Percentiles rank a stretch among this genome's conserved stretches.
Conservation (phyloP, 2,329 filamentous ascomycete species). For the Epichloe elymi region DNA sequence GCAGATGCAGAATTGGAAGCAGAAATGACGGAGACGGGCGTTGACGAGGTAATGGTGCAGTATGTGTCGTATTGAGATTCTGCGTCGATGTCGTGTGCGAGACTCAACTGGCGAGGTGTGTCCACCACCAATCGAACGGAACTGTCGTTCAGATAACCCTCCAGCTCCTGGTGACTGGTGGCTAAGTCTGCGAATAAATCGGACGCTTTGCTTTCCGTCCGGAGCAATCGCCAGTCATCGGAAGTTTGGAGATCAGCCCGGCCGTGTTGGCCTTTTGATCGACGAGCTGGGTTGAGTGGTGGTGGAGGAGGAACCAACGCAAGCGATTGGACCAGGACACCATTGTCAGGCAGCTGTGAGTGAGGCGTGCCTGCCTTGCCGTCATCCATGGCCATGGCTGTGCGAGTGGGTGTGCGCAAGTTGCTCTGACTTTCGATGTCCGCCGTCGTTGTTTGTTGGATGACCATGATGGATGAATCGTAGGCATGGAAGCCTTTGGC, state of each 20-base stretch:
- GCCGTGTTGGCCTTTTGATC: not conserved
- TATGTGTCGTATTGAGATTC: slow-evolving; percentile 2
- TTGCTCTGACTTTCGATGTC: not conserved
- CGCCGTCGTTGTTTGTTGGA: not conserved
- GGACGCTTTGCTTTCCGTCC: slow-evolving; percentile 2
- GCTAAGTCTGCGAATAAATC: slow-evolving; percentile 9
- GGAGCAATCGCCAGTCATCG: not conserved
- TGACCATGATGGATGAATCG: not conserved
- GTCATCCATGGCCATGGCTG: not conserved
- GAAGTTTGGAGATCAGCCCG: not conserved
- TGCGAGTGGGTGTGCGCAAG: not conserved
- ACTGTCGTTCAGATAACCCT: slow-evolving; percentile 5
- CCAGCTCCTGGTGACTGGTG: slow-evolving; percentile 7
- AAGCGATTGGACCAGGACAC: not conserved
- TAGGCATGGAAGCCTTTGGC: not conserved
- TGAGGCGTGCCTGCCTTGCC: not conserved
- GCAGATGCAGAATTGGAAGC: not conserved
- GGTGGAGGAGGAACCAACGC: slow-evolving; percentile 4
- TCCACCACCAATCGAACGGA: not conserved
- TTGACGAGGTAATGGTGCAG: not conserved
- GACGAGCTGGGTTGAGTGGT: slow-evolving; percentile 2
- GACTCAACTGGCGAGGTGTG: not conserved
- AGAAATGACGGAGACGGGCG: not conserved
- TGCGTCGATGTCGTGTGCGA: slow-evolving; percentile 4
- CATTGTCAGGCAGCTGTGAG: slow-evolving; percentile 2